Evolutionary conservation across 306 rosid species (phyloP), one percentile per base, ranked within the genome.

Genomic region (Gillenia trifoliata): DNA sequence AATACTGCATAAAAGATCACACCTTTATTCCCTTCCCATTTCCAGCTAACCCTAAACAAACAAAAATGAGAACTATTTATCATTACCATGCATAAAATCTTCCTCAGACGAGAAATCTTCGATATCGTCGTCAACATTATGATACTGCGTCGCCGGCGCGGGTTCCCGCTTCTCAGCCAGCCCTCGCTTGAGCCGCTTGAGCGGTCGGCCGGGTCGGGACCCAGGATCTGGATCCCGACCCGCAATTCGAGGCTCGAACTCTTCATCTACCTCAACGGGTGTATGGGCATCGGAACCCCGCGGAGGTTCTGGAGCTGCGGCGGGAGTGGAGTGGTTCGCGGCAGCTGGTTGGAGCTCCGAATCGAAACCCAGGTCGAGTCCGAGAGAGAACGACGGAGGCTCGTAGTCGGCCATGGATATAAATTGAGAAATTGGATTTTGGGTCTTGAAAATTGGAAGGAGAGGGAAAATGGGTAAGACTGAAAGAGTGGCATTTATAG

Each of bases 61-160:
- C 9, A 15, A 47, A 29, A 15, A n/a, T 12, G 1, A 16, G 3
- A 25, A 47, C 16, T 3, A 22, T 5, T 38, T 52, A 33, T 11
- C 5, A 17, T 8, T 55, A 82, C 93, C 90, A 73, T 31, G 73
- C 43, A 72, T 11, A 63, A 61, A 75, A 61, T 87, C 83, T 1
- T 92, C 94, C 74, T 81, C 79, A 0, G 91, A 85, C n/a, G 96
- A 90, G 85, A 92, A 90, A 20, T 90, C 92, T 71, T 90, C 94
- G 41, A 92, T 92, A 29, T 92, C 97, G 8, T 89, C 98, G 15
- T 90, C 94, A 19, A 19, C 79, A 5, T 73, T 71, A 26, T 71
- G 38, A 40, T 25, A 64, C 41, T 72, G 49, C 59, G 60, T 57
- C 19, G 71, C 76, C 59, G 60, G 52, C 29, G 67, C 76, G 8